Percentiles rank a stretch among this genome's conserved stretches.
These are phyloP conservation scores for Clathrus columnatus DNA, from an alignment of 768 basidiomycete species.

Conservation along the genomic window DNA sequence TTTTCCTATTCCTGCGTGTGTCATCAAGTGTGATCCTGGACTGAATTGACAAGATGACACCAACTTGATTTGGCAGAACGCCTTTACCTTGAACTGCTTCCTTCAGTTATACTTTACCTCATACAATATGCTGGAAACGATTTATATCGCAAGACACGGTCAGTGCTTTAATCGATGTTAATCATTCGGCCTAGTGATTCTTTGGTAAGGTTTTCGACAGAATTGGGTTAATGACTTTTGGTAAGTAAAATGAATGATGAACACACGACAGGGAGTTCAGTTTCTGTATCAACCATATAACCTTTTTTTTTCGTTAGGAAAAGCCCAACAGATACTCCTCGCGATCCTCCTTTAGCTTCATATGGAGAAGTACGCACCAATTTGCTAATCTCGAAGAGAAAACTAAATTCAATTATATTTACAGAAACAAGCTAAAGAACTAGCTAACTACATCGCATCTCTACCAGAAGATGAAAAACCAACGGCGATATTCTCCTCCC, in stretches of 20 bases:
- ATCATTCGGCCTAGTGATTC: constrained; percentile 9
- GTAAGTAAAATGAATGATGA: constrained; percentile 28
- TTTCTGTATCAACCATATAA: neutral
- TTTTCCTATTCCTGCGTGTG: neutral
- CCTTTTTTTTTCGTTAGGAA: constrained; percentile 36
- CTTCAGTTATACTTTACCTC: neutral
- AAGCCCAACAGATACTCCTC: constrained; percentile 54
- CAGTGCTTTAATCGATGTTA: constrained; percentile 8
- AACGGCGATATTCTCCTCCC: constrained; percentile 76
- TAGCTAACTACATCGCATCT: constrained; percentile 53
- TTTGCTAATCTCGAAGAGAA: neutral
- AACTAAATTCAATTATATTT: neutral
- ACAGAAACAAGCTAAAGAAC: constrained; percentile 64
- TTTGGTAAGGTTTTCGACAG: constrained; percentile 52
- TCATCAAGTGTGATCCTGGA: too few species aligned
- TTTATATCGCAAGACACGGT: constrained; percentile 68
- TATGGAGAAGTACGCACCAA: constrained; percentile 48
- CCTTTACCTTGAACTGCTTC: too few species aligned
- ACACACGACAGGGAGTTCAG: neutral
- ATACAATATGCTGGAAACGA: constrained; percentile 43
- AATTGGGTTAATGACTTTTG: constrained; percentile 66
- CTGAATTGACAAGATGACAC: too few species aligned
- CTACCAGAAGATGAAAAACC: constrained; percentile 61
- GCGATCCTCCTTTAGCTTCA: constrained; percentile 67
- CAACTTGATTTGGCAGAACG: too few species aligned